phyloP scores from a whole-genome alignment of 768 basidiomycete species.

The Sarcodon sp. region DNA sequence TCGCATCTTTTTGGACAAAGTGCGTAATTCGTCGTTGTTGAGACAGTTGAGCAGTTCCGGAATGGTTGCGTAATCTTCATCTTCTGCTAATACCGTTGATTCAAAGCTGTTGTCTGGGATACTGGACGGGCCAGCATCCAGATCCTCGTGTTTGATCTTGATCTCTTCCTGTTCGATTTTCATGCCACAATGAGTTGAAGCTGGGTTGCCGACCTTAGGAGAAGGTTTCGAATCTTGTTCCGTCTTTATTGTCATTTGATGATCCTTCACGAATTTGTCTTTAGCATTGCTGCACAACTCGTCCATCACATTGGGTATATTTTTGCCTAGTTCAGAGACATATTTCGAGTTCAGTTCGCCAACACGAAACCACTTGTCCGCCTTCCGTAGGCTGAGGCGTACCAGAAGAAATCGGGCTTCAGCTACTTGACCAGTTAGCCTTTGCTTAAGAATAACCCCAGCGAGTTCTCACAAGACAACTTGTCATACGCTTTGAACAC shows the following conservation, averaged over 20 bases:
- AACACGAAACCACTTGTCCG: constrained; percentile 39
- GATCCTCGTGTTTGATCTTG: background rate
- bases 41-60: constrained; percentile 30
- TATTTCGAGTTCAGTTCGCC: constrained; percentile 24
- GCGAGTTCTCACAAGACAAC: constrained; percentile 34
- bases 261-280: background rate
- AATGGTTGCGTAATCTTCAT: constrained; percentile 26
- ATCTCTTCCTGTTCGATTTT: constrained; percentile 6
- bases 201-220: background rate
- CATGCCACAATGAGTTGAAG: background rate
- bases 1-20: constrained; percentile 30
- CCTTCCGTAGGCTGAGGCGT: constrained; percentile 49
- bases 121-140: constrained; percentile 3
- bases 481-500: constrained; percentile 27
- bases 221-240: background rate
- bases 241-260: background rate
- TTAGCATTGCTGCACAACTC: constrained; percentile 22
- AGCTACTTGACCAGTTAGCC: constrained; percentile 19
- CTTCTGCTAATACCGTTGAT: constrained; percentile 21
- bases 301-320: constrained; percentile 27
- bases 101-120: constrained; percentile 2
- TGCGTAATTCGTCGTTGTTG: constrained; percentile 28
- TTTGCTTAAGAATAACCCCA: background rate
- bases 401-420: constrained; percentile 48
- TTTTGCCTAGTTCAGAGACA: constrained; percentile 25